Evolutionary conservation across 345 rosid species (phyloP).

Genomic region (Clarkia xantiana): DNA sequence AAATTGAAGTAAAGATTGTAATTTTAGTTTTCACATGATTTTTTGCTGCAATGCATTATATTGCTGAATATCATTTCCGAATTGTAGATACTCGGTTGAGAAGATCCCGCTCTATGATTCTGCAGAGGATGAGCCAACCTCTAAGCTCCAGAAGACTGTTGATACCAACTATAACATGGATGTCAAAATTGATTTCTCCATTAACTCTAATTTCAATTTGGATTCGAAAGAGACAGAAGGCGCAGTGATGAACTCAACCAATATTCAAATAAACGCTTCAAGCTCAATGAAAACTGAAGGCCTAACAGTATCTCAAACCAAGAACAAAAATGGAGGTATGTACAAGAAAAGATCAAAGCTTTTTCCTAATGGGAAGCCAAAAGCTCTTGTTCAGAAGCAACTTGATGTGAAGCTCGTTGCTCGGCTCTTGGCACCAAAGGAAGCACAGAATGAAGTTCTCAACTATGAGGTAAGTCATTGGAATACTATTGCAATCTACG

Average conservation of each 20-base stretch:
- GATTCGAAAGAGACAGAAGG: constrained; percentile 22
- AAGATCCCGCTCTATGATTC: constrained; percentile 87
- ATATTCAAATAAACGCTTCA: constrained; percentile 21
- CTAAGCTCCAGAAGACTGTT: constrained; percentile 32
- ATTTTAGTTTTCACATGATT: not conserved
- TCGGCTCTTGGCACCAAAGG: constrained; percentile 39
- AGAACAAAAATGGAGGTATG: constrained; percentile 29
- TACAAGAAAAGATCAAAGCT: constrained; percentile 48
- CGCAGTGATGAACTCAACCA: constrained; percentile 5
- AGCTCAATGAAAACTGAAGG: constrained; percentile 31
- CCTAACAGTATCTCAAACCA: constrained; percentile 22
- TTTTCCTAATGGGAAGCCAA: constrained; percentile 33
- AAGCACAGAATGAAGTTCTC: constrained; percentile 67
- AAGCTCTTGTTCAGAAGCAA: constrained; percentile 30
- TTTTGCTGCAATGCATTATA: not conserved
- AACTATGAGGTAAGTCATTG: constrained; percentile 40
- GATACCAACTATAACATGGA: constrained; percentile 15
- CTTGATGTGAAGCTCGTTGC: constrained; percentile 45
- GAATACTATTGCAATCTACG: too few relatives aligned
- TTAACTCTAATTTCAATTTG: constrained; percentile 10
- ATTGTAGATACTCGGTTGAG: constrained; percentile 72
- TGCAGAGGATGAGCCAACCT: constrained; percentile 77
- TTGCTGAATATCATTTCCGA: not conserved
- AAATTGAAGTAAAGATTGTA: too few relatives aligned
- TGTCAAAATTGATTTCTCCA: constrained; percentile 16